Base-by-base conservation (phyloP, 2,329 filamentous ascomycete species). In the Colletotrichum kahawae region DNA sequence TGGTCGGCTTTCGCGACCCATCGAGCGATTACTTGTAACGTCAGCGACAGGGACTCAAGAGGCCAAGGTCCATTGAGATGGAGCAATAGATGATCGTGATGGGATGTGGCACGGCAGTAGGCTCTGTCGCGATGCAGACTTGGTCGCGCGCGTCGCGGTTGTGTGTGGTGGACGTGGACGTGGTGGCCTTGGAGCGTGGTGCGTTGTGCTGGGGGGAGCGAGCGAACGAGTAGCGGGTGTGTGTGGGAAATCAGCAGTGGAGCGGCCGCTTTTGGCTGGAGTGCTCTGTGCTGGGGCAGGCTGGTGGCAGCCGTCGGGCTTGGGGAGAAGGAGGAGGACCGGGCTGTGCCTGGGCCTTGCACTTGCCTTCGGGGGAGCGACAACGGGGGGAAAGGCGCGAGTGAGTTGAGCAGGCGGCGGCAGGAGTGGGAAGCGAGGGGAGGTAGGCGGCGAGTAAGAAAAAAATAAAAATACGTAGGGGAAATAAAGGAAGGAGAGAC, bases 1-100 rank as follows among this genome's bases (percentile, higher is more conserved):
- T 84, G 83, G 82, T 81, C 82, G 83, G 86, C 83, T 83, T 83
- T 80, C 83, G 84, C 81, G 82, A 86, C 87, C 87, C 87, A 88
- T 88, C 84, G 82, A 81, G 80, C 77, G 74, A 84, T 84, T 81
- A 84, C 86, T 81, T 81, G 80, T 82, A 81, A 83, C 81, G 87
- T 90, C 84, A 88, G 86, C 84, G 81, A 86, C 84, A 81, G 85
- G 82, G 79, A 82, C 80, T 79, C 80, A 84, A 79, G 78, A 79
- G 79, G 80, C 79, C 82, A 82, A 80, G 81, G 82, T 84, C 82
- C 85, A 87, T 86, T 82, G 81, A 87, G 82, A 86, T 85, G 82
- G 78, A 84, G 70, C 59, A 34, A n/a, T 18, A 38, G 33, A 62
- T 57, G 16, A 59, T 33, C 48, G 70, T 60, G 65, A 66, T 66